These are phyloP conservation scores for Pyronema domesticum DNA, from an alignment of 495 filamentous ascomycete species.

Conservation along the genomic window DNA sequence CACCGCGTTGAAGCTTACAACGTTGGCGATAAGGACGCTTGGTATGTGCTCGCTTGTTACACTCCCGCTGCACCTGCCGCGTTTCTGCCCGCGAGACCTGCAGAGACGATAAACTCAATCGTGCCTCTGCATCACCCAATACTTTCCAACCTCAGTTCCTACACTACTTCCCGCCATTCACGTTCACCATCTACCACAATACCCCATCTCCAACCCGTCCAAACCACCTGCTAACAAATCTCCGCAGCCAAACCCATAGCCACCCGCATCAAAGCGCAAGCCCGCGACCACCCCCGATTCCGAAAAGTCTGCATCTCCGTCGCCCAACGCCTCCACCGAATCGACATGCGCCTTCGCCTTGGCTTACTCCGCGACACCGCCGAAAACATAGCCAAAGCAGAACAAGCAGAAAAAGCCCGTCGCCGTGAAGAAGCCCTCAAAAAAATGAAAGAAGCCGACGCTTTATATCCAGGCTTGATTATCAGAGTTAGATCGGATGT, in stretches of 20 bases:
- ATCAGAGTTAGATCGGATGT: background rate
- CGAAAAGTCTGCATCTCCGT: slow-evolving; percentile 51
- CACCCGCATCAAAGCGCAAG: slow-evolving; percentile 69
- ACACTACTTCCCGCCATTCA: too few relatives aligned
- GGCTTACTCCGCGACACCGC: slow-evolving; percentile 66
- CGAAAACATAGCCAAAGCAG: slow-evolving; percentile 45
- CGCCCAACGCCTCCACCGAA: slow-evolving; percentile 72
- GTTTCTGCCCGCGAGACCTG: slow-evolving; percentile 28
- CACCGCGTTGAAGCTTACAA: slow-evolving; percentile 51
- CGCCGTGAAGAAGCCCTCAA: slow-evolving; percentile 38
- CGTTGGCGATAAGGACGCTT: slow-evolving; percentile 47
- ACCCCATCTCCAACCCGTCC: too few relatives aligned
- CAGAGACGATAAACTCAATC: too few relatives aligned
- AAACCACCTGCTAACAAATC: too few relatives aligned
- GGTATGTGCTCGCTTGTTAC: slow-evolving; percentile 27
- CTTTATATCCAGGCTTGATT: slow-evolving; percentile 15
- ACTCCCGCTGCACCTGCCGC: slow-evolving; percentile 32
- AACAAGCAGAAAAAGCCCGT: slow-evolving; percentile 68
- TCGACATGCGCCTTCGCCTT: slow-evolving; percentile 85
- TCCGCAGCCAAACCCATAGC: slow-evolving; percentile 2
- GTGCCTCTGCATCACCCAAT: too few relatives aligned
- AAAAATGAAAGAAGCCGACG: slow-evolving; percentile 27
- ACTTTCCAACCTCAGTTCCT: too few relatives aligned
- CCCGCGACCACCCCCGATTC: slow-evolving; percentile 84
- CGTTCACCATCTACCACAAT: too few relatives aligned